Evolutionary conservation across 805 yeast species (phyloP), one percentile per base, ranked within the genome.

Genomic region (Ogataea zsoltii): DNA sequence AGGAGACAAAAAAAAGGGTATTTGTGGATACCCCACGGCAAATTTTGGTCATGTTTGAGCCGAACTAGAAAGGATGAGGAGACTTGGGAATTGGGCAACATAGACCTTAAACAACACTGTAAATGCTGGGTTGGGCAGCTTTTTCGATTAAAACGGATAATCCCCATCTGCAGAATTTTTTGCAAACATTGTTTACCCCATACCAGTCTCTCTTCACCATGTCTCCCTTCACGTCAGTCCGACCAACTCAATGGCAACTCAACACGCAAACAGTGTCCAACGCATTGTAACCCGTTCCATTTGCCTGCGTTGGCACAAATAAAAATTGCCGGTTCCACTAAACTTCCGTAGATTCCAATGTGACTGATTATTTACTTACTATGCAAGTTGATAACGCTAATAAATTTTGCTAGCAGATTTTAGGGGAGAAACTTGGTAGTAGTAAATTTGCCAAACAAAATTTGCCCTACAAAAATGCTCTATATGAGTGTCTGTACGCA

Each of bases 391-490:
- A 44, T 38, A 32, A 38, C 41, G 17, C 48, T 44, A 44, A 33
- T 35, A 44, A 38, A 28, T 38, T 44, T 44, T 44, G 44, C 28
- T 44, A 44, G 43, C 41, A 44, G 39, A 32, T 23, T 32, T 39
- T 41, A n/a, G 23, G 18, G 38, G 38, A 30, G 37, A 28, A 36
- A 39, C 44, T 38, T 38, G 39, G 41, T 44, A 37, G 33, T 25
- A 38, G 41, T 38, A 38, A 38, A 41, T 33, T 17, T 41, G 38
- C 44, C 33, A 41, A 34, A 16, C 26, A 44, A 38, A 30, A 15
- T 21, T 31, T 38, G 48, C 48, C 48, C 40, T 44, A 39, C 44
- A 44, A 38, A 37, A 44, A 39, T 44, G 41, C 48, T 39, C 41
- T 33, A 44, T 44, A 44, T 17, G 38, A 42, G 39, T n/a, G 41